phyloP scores from a whole-genome alignment of 805 yeast genomes.

The Cyberlindnera amylophila region DNA sequence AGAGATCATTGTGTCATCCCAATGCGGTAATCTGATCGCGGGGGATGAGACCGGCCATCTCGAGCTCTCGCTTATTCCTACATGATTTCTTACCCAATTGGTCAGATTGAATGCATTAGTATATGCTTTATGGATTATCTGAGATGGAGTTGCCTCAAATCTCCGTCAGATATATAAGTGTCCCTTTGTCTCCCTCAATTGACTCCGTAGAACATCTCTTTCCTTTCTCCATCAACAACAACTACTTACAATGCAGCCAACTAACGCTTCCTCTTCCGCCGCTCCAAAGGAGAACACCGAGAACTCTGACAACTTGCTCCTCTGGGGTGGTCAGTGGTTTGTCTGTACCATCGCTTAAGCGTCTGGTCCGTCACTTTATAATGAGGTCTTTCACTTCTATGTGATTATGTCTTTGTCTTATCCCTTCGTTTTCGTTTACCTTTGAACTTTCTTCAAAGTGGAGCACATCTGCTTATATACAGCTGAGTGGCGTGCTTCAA shows the following conservation, averaged over 20 bases:
- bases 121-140: neutral
- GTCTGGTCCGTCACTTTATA: neutral
- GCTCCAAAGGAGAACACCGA: slow-evolving; percentile 14
- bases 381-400: neutral
- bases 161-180: neutral
- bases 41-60: neutral
- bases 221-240: neutral
- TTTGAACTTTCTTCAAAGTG: neutral
- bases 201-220: neutral
- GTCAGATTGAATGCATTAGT: neutral
- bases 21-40: neutral
- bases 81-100: neutral
- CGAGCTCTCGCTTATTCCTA: neutral
- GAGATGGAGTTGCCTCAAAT: neutral
- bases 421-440: neutral
- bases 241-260: slow-evolving; percentile 11
- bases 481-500: neutral
- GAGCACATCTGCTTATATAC: too few species aligned
- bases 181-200: neutral
- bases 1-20: neutral
- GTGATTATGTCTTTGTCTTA: neutral
- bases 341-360: slow-evolving; percentile 12
- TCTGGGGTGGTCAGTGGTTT: slow-evolving; percentile 7
- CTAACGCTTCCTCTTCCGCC: slow-evolving; percentile 6
- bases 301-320: slow-evolving; percentile 10